Percentiles rank a stretch among this genome's conserved stretches.
These are phyloP conservation scores for Usnea hakonensis DNA, from an alignment of 495 filamentous ascomycete genomes.

Conservation along the genomic window DNA sequence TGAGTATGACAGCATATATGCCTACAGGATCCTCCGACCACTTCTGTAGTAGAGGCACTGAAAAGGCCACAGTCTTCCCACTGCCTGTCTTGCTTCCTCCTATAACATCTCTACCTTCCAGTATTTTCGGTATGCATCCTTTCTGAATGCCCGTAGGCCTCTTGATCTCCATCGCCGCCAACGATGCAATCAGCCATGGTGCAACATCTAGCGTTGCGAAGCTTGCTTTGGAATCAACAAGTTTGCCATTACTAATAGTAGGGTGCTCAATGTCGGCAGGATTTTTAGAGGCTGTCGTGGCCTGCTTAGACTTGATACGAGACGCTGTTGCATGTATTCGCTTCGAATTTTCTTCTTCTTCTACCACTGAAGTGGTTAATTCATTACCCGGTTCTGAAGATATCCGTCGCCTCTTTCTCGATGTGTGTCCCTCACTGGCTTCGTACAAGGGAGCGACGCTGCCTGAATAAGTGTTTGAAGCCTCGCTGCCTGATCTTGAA, in stretches of 20 bases:
- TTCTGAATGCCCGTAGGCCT: conserved; percentile 87
- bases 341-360: neutral
- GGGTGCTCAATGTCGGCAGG: conserved; percentile 14
- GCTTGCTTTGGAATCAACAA: conserved; percentile 46
- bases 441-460: conserved; percentile 1
- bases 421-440: neutral
- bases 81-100: conserved; percentile 91
- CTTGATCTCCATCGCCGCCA: conserved; percentile 80
- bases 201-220: conserved; percentile 69
- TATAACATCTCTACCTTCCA: conserved; percentile 87
- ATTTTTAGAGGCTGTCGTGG: neutral
- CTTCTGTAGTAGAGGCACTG: conserved; percentile 83
- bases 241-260: conserved; percentile 23
- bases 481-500: neutral
- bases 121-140: conserved; percentile 80
- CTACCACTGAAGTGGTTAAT: neutral
- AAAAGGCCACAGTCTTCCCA: conserved; percentile 98
- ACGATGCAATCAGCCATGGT: conserved; percentile 83
- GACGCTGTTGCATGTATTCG: neutral
- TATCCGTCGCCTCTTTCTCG: conserved; percentile 8
- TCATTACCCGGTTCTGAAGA: neutral
- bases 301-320: conserved; percentile 13
- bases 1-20: conserved; percentile 82
- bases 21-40: conserved; percentile 90
- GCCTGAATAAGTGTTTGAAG: neutral